Evolutionary conservation across 2,329 filamentous ascomycete genomes (phyloP), one percentile per base, ranked within the genome.

Genomic region (Dactylellina haptotyla): DNA sequence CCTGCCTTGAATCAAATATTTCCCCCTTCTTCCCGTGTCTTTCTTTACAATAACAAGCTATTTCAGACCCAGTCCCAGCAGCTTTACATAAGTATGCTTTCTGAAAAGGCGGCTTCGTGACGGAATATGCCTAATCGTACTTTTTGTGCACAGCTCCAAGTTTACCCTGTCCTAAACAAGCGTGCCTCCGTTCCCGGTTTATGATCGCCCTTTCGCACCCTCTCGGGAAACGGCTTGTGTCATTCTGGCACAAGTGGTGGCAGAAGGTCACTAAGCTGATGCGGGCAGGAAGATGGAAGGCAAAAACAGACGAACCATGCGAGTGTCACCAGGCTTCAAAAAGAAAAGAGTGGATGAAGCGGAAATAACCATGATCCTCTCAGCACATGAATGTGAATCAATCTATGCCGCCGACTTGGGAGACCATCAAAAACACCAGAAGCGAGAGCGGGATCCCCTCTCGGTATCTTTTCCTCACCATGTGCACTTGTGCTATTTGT

Each of bases 401-500:
- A 14, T 34, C 32, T 14, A 34, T 6, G 6, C 6, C 39, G 46
- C 4, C 20, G 20, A 50, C 46, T 9, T 34, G 62, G 51, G 25
- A 67, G 32, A 50, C n/a, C n/a, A 54, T 45, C 4, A 45, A 39
- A 61, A 43, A 50, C 25, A 57, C 30, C 39, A 16, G 37, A 56
- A 57, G 61, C 61, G 28, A 65, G 39, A 18, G 51, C 45, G 39
- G 53, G 25, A 62, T 14, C 8, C 37, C 25, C 30, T 62, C 43
- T 45, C 18, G 10, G 28, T 26, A 28, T 45, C 18, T 32, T 62
- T 62, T 2, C 28, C 5, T n/a, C 20, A 43, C 62, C 62, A 58
- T 66, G 62, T 58, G 62, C 62, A 16, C 51, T 57, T 37, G 50
- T 65, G 28, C 50, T 26, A 56, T 65, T 56, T 39, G 39, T 20